Percentiles rank a stretch among this genome's conserved stretches.
These are phyloP conservation scores for Beta lomatogona DNA, from an alignment of 179 eudicot species.

Conservation along the genomic window DNA sequence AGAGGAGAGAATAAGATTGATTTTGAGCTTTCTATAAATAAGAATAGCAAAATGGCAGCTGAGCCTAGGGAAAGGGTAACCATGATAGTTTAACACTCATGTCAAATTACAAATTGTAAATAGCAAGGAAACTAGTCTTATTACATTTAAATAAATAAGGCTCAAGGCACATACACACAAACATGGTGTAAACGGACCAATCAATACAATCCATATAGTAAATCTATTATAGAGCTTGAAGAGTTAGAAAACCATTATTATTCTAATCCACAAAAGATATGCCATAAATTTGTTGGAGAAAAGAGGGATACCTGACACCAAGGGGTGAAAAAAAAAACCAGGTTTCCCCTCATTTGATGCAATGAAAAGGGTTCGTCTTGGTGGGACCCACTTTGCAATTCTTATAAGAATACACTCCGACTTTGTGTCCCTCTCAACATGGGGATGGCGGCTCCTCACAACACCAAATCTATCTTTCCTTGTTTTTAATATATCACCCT, in stretches of 20 bases:
- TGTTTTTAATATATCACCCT: conserved; percentile 85
- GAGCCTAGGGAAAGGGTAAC: too few relatives aligned
- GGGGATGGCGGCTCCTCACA: conserved; percentile 74
- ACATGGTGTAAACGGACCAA: not conserved
- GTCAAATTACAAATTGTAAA: not conserved
- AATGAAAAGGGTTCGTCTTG: conserved; percentile 77
- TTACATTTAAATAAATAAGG: not conserved
- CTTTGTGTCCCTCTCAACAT: conserved; percentile 85
- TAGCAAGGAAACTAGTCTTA: not conserved
- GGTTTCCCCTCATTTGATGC: conserved; percentile 91
- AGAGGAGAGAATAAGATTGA: too few relatives aligned
- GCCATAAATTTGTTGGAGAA: not conserved
- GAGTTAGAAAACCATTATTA: not conserved
- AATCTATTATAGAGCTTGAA: conserved; percentile 1
- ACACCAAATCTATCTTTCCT: conserved; percentile 89
- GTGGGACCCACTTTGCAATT: conserved; percentile 80
- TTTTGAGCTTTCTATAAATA: too few relatives aligned
- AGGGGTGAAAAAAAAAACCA: conserved; percentile 86
- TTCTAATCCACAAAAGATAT: not conserved
- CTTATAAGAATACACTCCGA: conserved; percentile 80
- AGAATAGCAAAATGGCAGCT: too few relatives aligned
- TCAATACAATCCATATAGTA: not conserved
- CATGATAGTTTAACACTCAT: too few relatives aligned
- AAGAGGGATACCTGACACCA: conserved; percentile 50
- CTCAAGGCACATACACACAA: not conserved